phyloP scores from a whole-genome alignment of 1,284 basidiomycete genomes.

The Limonomyces culmigenus region DNA sequence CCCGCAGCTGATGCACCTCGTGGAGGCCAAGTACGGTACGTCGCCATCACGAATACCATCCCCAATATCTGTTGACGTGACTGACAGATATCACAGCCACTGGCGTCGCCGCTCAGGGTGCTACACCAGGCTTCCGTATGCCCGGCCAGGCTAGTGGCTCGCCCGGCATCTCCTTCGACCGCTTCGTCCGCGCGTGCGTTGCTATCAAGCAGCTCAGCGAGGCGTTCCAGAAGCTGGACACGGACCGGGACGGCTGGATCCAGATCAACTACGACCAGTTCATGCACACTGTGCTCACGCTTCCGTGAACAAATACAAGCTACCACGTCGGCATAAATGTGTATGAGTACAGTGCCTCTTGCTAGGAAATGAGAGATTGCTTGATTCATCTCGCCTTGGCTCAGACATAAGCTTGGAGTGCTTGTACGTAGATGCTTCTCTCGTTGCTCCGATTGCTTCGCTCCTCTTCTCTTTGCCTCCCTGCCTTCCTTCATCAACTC shows the following conservation, averaged over 20 bases:
- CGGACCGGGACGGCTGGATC: constrained; percentile 56
- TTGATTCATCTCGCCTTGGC: no score
- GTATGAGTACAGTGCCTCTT: no score
- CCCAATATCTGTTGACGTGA: not conserved
- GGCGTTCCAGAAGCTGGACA: constrained; percentile 39
- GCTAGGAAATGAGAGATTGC: no score
- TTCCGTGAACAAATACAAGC: constrained; percentile 35
- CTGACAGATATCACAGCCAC: no score
- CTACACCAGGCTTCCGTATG: no score
- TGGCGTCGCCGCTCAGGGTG: no score
- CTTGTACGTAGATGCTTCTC: no score
- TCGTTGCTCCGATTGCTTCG: no score
- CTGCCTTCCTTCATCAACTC: no score
- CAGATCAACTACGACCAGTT: constrained; percentile 66
- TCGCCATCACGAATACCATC: not conserved
- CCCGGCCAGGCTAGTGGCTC: not conserved
- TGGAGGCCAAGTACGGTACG: constrained; percentile 51
- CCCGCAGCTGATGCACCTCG: constrained; percentile 41
- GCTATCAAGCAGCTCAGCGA: constrained; percentile 65
- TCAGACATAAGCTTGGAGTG: no score
- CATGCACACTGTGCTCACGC: constrained; percentile 50
- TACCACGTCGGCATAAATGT: no score
- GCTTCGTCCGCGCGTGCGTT: constrained; percentile 71
- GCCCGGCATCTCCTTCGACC: constrained; percentile 61
- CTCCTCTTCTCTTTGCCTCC: no score